phyloP scores from a whole-genome alignment of 129 eudicot species.

The Arctium lappa region DNA sequence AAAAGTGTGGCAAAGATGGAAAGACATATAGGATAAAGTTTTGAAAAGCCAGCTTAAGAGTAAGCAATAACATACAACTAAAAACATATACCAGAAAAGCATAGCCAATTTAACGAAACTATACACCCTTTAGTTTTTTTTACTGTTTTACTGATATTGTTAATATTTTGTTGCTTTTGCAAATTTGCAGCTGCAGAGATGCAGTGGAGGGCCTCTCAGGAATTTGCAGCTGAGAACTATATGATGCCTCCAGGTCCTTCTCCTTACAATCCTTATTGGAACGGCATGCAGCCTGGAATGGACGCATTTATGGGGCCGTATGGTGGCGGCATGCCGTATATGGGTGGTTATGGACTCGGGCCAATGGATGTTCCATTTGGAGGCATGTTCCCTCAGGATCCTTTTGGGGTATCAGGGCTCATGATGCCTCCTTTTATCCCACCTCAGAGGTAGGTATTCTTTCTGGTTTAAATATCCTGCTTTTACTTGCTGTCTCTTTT shows the following conservation, averaged over 20 bases:
- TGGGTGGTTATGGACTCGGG: conserved; percentile 62
- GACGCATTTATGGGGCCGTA: conserved; percentile 62
- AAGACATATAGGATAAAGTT: too few species aligned
- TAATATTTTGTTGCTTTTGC: neutral
- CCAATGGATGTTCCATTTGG: conserved; percentile 79
- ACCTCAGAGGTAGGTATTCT: conserved; percentile 81
- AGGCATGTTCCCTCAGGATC: conserved; percentile 71
- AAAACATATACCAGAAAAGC: too few species aligned
- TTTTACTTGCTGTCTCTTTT: neutral
- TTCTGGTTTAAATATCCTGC: neutral
- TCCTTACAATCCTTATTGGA: conserved; percentile 69
- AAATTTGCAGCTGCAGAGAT: conserved; percentile 64
- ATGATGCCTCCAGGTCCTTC: conserved; percentile 81
- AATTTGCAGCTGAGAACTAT: conserved; percentile 61
- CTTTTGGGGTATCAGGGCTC: conserved; percentile 57
- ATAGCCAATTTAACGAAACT: neutral
- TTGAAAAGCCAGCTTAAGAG: too few species aligned
- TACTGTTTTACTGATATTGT: conserved; percentile 2
- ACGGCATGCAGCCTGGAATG: conserved; percentile 72
- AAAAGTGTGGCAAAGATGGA: too few species aligned
- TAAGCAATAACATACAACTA: too few species aligned
- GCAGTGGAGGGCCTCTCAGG: conserved; percentile 83
- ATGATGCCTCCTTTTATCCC: conserved; percentile 76
- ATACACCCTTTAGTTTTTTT: neutral
- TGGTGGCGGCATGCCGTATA: conserved; percentile 59